Conservation (phyloP, 495 filamentous ascomycete species). For the Neurospora terricola region DNA sequence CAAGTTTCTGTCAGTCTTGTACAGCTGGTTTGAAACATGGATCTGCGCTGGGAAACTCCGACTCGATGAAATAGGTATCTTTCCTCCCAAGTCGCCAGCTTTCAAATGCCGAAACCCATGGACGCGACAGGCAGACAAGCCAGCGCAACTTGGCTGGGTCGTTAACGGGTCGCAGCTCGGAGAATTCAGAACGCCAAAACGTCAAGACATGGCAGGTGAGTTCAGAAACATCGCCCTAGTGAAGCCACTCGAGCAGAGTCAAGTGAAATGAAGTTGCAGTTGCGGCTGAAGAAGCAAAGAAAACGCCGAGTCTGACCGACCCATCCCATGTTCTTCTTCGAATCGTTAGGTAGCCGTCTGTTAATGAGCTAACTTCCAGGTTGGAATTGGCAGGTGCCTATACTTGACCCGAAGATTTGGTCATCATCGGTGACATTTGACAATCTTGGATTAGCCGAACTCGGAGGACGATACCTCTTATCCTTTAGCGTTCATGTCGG, state of each 20-base stretch:
- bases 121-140: not conserved
- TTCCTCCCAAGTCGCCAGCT: not conserved
- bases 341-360: not conserved
- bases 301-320: not conserved
- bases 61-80: not conserved
- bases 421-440: not conserved
- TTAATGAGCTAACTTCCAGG: not conserved
- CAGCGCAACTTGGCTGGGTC: not conserved
- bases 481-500: not conserved
- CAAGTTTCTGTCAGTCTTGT: conserved; percentile 2
- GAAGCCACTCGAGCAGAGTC: not conserved
- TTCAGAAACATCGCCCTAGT: not conserved
- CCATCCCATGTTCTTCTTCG: not conserved
- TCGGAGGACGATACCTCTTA: not conserved
- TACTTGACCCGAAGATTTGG: not conserved
- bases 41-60: not conserved
- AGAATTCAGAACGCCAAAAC: not conserved
- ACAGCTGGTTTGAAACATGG: not conserved
- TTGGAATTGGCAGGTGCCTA: not conserved
- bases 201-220: not conserved
- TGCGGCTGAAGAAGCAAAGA: not conserved
- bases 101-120: not conserved
- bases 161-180: not conserved
- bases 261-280: not conserved
- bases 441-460: not conserved